Evolutionary conservation across 2,329 filamentous ascomycete genomes (phyloP), one percentile per base, ranked within the genome.

Genomic region (Aschersonia sp.): DNA sequence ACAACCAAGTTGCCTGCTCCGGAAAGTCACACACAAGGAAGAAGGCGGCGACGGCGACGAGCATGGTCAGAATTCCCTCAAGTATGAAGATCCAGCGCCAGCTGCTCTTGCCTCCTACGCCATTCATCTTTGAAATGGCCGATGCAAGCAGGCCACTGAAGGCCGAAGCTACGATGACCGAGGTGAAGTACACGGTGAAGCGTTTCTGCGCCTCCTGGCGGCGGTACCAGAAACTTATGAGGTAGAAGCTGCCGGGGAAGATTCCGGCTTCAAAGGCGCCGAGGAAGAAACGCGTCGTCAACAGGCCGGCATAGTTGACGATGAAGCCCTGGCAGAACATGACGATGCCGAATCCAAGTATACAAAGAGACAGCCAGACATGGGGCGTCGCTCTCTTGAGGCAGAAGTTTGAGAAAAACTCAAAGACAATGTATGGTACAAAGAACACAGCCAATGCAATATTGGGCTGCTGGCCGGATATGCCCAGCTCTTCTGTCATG

Each of bases 1-100:
- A 75, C 5, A 89, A 70, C 60, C 87, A 88, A 0, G 58, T 74
- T 5, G 83, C 83, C 49, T 80, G 70, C 54, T 84, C 81, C 0
- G 85, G 85, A 58, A 85, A 89, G 58, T 89, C 84, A 55, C 84
- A 75, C 2, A 87, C 81, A 62, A 81, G 70, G 75, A 78, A 86
- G 64, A 81, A 85, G 5, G 75, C 80, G 1, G 68, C 61, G 9
- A 81, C 50, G 2, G 80, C 83, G 6, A 85, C 69, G 1, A 85
- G 2, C 2, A 85, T 68, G 0, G 83, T 86, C 0, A 75, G 67
- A 2, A 85, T 42, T 7, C 40, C 40, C 14, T 42, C 40, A 2
- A 42, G 40, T 9, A 42, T 42, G 5, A 42, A 42, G 14, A 46
- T 42, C 45, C 45, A 46, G 11, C 45, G 30, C 45, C 74, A 79